phyloP scores from a whole-genome alignment of 306 rosid species.

The Quillaja saponaria region DNA sequence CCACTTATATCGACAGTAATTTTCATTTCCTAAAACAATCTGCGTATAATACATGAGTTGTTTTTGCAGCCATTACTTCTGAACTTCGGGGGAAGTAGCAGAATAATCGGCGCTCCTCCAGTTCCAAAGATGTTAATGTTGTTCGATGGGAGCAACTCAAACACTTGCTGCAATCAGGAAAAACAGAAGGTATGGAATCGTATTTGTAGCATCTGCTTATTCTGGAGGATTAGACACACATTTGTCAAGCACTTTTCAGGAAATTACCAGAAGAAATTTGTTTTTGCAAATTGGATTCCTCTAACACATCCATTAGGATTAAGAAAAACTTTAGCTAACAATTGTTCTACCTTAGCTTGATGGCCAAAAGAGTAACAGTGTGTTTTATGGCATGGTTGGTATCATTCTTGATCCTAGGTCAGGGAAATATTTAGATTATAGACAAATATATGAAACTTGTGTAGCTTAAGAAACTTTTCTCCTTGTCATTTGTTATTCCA shows the following conservation, averaged over 20 bases:
- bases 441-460: too few species aligned
- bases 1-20: neutral
- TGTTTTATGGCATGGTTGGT: too few species aligned
- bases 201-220: neutral
- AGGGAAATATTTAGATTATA: too few species aligned
- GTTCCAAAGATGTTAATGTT: conserved; percentile 62
- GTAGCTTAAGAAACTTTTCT: too few species aligned
- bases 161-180: conserved; percentile 69
- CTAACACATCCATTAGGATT: too few species aligned
- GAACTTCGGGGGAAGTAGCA: conserved; percentile 92
- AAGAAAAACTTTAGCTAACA: too few species aligned
- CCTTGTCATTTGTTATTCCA: too few species aligned
- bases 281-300: neutral
- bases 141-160: conserved; percentile 87
- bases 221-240: neutral
- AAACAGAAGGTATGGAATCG: conserved; percentile 55
- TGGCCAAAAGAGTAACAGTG: too few species aligned
- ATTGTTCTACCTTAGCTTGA: neutral
- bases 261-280: too few species aligned
- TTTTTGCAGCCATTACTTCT: conserved; percentile 73
- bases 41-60: conserved; percentile 21
- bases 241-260: too few species aligned
- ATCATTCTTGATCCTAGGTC: too few species aligned
- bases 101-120: conserved; percentile 58
- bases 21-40: conserved; percentile 18